Percentiles rank a stretch among this genome's conserved stretches.
These are phyloP conservation scores for Ganoderma sinense DNA, from an alignment of 1,284 basidiomycete genomes.

Conservation along the genomic window DNA sequence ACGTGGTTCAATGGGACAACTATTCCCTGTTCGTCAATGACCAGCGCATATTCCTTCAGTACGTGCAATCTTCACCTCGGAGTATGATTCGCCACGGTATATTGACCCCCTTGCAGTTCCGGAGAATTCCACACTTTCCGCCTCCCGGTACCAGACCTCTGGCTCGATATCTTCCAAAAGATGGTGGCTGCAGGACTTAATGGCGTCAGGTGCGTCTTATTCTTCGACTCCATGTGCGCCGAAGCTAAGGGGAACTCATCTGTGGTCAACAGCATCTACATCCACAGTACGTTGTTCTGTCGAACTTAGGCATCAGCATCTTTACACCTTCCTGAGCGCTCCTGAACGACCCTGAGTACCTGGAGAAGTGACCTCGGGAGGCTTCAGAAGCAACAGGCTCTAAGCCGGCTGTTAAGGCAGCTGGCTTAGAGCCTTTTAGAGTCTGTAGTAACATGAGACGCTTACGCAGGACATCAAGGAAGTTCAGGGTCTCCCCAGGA, in stretches of 20 bases:
- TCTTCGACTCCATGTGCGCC: background rate
- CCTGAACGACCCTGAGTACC: too few species aligned
- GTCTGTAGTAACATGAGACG: too few species aligned
- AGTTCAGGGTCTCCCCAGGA: too few species aligned
- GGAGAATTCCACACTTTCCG: constrained; percentile 89
- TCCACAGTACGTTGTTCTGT: constrained; percentile 43
- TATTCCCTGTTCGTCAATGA: constrained; percentile 40
- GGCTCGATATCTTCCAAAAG: constrained; percentile 86
- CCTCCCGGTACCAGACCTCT: constrained; percentile 79
- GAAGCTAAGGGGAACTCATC: background rate
- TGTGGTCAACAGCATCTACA: constrained; percentile 61
- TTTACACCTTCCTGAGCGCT: too few species aligned
- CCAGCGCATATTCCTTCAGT: constrained; percentile 56
- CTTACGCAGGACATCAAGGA: too few species aligned
- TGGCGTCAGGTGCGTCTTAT: constrained; percentile 48
- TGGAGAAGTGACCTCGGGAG: too few species aligned
- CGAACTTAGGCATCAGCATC: too few species aligned
- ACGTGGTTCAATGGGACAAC: constrained; percentile 43
- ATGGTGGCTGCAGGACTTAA: constrained; percentile 85
- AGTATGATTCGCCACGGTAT: background rate
- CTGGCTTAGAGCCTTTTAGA: too few species aligned
- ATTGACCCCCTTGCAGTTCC: constrained; percentile 42
- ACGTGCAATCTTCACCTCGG: constrained; percentile 31
- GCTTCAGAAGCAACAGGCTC: too few species aligned
- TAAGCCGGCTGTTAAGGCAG: too few species aligned